A percentile compares a stretch with the other conserved stretches of the same genome.
Conservation (phyloP, 2,329 filamentous ascomycete genomes). For the Cytospora paraplurivora region DNA sequence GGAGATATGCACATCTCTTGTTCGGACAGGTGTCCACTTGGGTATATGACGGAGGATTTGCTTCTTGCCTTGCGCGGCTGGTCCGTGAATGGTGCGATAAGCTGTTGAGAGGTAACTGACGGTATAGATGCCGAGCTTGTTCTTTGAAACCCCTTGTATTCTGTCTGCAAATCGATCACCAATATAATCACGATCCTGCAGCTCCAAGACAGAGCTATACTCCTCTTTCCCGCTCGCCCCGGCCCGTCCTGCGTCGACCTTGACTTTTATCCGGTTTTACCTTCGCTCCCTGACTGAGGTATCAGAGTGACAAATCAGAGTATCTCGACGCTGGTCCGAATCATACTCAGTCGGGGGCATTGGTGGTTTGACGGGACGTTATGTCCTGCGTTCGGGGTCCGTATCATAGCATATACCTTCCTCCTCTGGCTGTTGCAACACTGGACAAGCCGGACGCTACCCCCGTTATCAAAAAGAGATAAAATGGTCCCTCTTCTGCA, state of each 20-base stretch:
- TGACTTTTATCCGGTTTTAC: slow-evolving; percentile 12
- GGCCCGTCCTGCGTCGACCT: slow-evolving; percentile 13
- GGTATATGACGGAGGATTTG: background rate
- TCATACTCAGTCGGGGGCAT: slow-evolving; percentile 8
- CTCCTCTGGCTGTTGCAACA: background rate
- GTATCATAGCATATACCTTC: background rate
- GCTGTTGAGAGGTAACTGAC: slow-evolving; percentile 28
- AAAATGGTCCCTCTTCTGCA: slow-evolving; percentile 28
- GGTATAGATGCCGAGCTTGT: slow-evolving; percentile 4
- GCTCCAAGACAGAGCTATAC: background rate
- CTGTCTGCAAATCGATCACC: background rate
- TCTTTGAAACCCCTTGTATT: background rate
- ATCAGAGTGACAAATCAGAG: slow-evolving; percentile 15
- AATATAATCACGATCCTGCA: slow-evolving; percentile 1
- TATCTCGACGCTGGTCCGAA: background rate
- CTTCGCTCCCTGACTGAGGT: slow-evolving; percentile 11
- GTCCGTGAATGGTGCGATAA: slow-evolving; percentile 26
- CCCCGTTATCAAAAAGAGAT: slow-evolving; percentile 14
- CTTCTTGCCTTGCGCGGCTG: slow-evolving; percentile 15
- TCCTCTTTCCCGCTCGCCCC: slow-evolving; percentile 1
- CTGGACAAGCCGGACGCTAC: background rate
- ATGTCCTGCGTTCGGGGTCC: slow-evolving; percentile 16
- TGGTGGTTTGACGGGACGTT: slow-evolving; percentile 21
- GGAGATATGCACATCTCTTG: background rate
- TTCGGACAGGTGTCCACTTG: slow-evolving; percentile 6